phyloP scores from a whole-genome alignment of 306 rosid species.

The Myrica gale region DNA sequence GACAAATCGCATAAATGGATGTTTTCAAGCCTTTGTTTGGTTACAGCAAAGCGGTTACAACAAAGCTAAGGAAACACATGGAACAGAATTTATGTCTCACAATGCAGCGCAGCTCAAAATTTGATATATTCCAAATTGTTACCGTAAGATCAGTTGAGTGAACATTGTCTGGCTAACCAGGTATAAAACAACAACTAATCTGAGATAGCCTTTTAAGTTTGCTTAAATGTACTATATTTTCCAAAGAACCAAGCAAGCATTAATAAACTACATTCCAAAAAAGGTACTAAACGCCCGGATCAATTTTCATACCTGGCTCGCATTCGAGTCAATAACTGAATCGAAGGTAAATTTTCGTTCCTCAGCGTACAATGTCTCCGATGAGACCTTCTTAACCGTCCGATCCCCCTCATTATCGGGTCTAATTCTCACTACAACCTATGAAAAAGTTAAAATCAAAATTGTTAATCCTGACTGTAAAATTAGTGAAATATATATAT shows the following conservation, averaged over 20 bases:
- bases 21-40: conserved; percentile 5
- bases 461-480: background rate
- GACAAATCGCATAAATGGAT: conserved; percentile 22
- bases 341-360: conserved; percentile 65
- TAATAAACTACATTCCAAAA: background rate
- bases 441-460: background rate
- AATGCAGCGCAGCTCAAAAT: background rate
- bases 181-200: background rate
- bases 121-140: background rate
- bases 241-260: background rate
- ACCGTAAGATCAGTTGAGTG: background rate
- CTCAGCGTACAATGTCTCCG: conserved; percentile 49
- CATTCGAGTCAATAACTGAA: conserved; percentile 68
- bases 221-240: background rate
- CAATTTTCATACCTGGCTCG: conserved; percentile 55
- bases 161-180: background rate
- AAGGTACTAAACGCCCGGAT: background rate
- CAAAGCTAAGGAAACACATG: conserved; percentile 19
- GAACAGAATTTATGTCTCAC: conserved; percentile 1
- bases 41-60: conserved; percentile 19
- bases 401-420: conserved; percentile 53
- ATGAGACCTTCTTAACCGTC: conserved; percentile 62
- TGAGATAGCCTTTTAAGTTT: background rate
- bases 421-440: conserved; percentile 86
- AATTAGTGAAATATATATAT: background rate